These are phyloP conservation scores for Yamadazyma sp. DNA, from an alignment of 805 yeast species.

Conservation along the genomic window DNA sequence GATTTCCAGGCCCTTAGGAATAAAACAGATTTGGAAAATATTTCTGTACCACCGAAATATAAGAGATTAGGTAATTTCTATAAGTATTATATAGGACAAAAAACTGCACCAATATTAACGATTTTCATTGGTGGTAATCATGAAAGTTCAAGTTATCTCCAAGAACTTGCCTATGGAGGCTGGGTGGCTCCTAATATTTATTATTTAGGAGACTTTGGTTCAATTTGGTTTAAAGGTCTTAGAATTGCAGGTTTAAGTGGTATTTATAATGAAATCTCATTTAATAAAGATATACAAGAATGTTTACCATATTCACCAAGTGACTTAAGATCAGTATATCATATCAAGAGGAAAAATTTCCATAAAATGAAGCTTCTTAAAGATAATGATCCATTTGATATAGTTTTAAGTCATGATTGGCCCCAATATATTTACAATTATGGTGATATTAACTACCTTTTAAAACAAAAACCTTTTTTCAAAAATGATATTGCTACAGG, in stretches of 20 bases:
- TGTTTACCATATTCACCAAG: slow-evolving; percentile 46
- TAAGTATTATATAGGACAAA: slow-evolving; percentile 59
- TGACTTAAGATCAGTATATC: slow-evolving; percentile 62
- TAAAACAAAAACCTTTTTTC: slow-evolving; percentile 66
- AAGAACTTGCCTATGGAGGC: slow-evolving; percentile 79
- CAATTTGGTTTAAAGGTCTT: slow-evolving; percentile 71
- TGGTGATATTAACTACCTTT: slow-evolving; percentile 55
- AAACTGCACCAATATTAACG: slow-evolving; percentile 70
- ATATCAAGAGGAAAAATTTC: slow-evolving; percentile 64
- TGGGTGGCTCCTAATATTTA: slow-evolving; percentile 90
- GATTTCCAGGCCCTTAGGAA: slow-evolving; percentile 84
- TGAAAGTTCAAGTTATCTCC: slow-evolving; percentile 77
- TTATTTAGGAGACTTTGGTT: slow-evolving; percentile 76
- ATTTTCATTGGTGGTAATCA: slow-evolving; percentile 94
- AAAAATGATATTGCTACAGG: slow-evolving; percentile 56
- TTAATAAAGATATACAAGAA: slow-evolving; percentile 42
- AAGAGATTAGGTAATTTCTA: slow-evolving; percentile 75
- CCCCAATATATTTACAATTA: slow-evolving; percentile 70
- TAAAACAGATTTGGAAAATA: slow-evolving; percentile 57
- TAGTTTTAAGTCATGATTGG: slow-evolving; percentile 90
- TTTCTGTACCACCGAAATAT: slow-evolving; percentile 81
- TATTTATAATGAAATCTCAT: slow-evolving; percentile 53
- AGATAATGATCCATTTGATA: slow-evolving; percentile 33
- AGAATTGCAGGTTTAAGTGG: slow-evolving; percentile 84
- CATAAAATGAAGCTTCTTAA: slow-evolving; percentile 49